Conservation (phyloP, 148 eudicot species). For the Vaccinium vitisidaea region DNA sequence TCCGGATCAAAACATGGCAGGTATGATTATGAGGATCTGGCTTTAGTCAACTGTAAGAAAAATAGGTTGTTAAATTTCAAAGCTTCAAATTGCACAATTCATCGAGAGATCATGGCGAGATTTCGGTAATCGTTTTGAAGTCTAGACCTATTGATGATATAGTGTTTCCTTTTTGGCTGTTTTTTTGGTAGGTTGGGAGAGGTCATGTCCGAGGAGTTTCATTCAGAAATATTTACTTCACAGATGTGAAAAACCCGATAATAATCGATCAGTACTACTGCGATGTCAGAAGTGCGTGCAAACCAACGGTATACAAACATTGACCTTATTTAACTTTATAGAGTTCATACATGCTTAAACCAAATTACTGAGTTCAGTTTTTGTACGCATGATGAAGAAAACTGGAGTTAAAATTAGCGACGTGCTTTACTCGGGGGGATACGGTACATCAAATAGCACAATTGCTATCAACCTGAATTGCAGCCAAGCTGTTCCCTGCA, state of each 20-base stretch:
- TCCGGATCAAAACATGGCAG: conserved; percentile 33
- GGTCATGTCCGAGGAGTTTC: conserved; percentile 20
- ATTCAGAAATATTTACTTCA: conserved; percentile 16
- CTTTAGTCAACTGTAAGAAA: not conserved
- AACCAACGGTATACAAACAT: conserved; percentile 15
- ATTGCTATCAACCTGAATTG: conserved; percentile 24
- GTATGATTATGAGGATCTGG: not conserved
- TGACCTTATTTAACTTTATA: not conserved
- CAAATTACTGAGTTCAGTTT: not conserved
- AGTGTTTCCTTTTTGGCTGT: not conserved
- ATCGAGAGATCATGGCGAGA: not conserved
- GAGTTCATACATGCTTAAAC: not conserved
- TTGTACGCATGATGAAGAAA: not conserved
- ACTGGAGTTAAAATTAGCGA: conserved; percentile 20
- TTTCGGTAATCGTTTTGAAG: not conserved
- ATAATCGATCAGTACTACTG: conserved; percentile 26
- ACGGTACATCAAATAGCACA: conserved; percentile 20
- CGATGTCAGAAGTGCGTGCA: conserved; percentile 9
- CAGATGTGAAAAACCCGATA: conserved; percentile 22
- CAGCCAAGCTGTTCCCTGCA: conserved; percentile 25
- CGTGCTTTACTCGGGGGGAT: conserved; percentile 12
- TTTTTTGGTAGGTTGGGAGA: conserved; percentile 19
- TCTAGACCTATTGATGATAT: not conserved
- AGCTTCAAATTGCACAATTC: not conserved
- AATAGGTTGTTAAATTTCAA: not conserved